These are phyloP conservation scores for Exserohilum turcica DNA, from an alignment of 2,329 filamentous ascomycete species.

Conservation along the genomic window DNA sequence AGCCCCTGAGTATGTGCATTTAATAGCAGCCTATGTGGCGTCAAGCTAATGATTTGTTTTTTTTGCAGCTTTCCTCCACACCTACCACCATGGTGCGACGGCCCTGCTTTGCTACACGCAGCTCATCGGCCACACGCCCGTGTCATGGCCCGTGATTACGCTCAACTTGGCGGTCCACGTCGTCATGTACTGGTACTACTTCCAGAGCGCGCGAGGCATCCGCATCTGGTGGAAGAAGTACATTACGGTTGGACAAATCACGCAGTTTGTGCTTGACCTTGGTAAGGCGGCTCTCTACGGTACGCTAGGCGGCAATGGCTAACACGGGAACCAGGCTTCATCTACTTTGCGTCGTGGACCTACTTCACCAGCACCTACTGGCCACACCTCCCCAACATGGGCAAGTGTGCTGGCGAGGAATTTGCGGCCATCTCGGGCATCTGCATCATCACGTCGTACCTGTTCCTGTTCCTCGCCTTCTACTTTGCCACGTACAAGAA, in stretches of 20 bases:
- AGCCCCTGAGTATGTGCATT: slow-evolving; percentile 75
- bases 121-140: slow-evolving; percentile 87
- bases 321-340: slow-evolving; percentile 69
- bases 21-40: background rate
- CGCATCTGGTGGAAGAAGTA: slow-evolving; percentile 99
- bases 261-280: slow-evolving; percentile 95
- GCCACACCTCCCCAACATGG: slow-evolving; percentile 78
- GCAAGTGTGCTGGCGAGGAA: slow-evolving; percentile 91
- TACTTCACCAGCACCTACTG: slow-evolving; percentile 96
- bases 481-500: slow-evolving; percentile 97
- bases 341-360: slow-evolving; percentile 99
- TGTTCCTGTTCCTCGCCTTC: slow-evolving; percentile 98
- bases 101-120: slow-evolving; percentile 98
- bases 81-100: slow-evolving; percentile 97
- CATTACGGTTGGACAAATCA: slow-evolving; percentile 96
- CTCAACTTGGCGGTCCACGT: slow-evolving; percentile 95
- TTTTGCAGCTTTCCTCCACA: slow-evolving; percentile 81
- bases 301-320: slow-evolving; percentile 13
- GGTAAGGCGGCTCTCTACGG: slow-evolving; percentile 62
- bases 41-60: slow-evolving; percentile 29
- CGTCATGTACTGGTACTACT: slow-evolving; percentile 99
- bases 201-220: slow-evolving; percentile 94
- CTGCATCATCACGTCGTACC: slow-evolving; percentile 89
- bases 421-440: slow-evolving; percentile 94
- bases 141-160: slow-evolving; percentile 92